phyloP scores from a whole-genome alignment of 768 basidiomycete species.

The Boletus eberwhitei region DNA sequence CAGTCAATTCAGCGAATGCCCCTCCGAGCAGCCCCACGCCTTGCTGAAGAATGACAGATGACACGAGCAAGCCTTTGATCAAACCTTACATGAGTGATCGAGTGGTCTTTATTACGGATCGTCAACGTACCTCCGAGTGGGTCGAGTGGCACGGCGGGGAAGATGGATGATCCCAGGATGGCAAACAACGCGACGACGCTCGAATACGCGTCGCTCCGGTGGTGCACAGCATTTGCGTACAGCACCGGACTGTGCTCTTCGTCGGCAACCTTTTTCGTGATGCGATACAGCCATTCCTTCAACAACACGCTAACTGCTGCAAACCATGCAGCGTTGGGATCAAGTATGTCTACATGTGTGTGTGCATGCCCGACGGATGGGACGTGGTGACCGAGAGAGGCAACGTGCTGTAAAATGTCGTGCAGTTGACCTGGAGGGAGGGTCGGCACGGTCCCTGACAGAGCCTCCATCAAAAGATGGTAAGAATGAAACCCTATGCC shows the following conservation, averaged over 20 bases:
- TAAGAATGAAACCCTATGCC: conserved; percentile 92
- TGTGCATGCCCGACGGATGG: conserved; percentile 54
- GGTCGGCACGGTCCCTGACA: conserved; percentile 61
- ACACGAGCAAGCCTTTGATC: conserved; percentile 72
- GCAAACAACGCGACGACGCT: conserved; percentile 89
- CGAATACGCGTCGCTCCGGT: conserved; percentile 95
- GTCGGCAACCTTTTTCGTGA: conserved; percentile 86
- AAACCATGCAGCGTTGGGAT: conserved; percentile 97
- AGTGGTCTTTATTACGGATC: not conserved
- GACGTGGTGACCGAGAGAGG: conserved; percentile 52
- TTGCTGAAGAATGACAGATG: conserved; percentile 82
- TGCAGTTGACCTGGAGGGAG: conserved; percentile 64
- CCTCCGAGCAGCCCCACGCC: conserved; percentile 63
- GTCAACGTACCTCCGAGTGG: conserved; percentile 77
- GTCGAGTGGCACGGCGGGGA: conserved; percentile 85
- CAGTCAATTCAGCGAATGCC: conserved; percentile 79
- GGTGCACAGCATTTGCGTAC: conserved; percentile 94
- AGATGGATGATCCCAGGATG: conserved; percentile 85
- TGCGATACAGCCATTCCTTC: conserved; percentile 93
- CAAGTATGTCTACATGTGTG: conserved; percentile 55
- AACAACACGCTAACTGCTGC: conserved; percentile 73
- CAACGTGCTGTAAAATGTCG: conserved; percentile 56
- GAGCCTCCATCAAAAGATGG: conserved; percentile 70
- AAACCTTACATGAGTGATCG: conserved; percentile 8
- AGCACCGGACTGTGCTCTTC: conserved; percentile 90